Evolutionary conservation across 208 protist genomes (phyloP), one percentile per base, ranked within the genome.

Genomic region (Porcisia hertigi): DNA sequence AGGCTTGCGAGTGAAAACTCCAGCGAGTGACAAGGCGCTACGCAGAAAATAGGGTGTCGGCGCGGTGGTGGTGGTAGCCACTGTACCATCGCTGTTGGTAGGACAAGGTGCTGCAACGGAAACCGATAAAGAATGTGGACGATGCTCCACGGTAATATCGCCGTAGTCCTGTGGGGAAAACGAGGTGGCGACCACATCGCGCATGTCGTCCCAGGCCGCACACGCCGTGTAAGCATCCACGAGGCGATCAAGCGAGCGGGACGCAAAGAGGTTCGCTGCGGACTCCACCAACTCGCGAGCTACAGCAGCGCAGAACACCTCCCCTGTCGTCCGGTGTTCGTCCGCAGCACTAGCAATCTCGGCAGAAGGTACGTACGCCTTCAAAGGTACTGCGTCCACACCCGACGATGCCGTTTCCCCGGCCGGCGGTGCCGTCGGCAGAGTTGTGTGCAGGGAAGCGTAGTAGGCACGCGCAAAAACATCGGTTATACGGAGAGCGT

Each of bases 171-270:
- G 69, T 18, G 88, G 84, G 49, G 94, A 71, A 77, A 95, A 96
- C 4, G 89, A 84, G 8, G 64, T 59, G 1, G 89, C 83, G 5
- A 97, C 88, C 1, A 86, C 64, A 41, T 87, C 78, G 36, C 84
- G 78, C 65, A 95, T 59, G 65, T 94, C 91, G 52, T 94, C 90
- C 93, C 93, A 97, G 18, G 89, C 80, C 14, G 91, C 80, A 23
- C 80, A 82, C 1, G 93, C 88, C 20, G 91, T 92, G 84, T 95
- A 97, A 14, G 75, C 75, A 63, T 81, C 81, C 45, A 86, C 77
- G 41, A 94, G 75, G 30, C 80, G 59, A 80, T 95, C 91, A 53
- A 94, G 86, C 11, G 64, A 86, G 54, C 87, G 88, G 1, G 85
- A 69, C 0, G 86, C 83, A 79, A 94, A 93, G 9, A 90, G 76